Percentiles rank a stretch among this genome's conserved stretches.
These are phyloP conservation scores for Cercospora canescens DNA, from an alignment of 2,329 filamentous ascomycete genomes.

Conservation along the genomic window DNA sequence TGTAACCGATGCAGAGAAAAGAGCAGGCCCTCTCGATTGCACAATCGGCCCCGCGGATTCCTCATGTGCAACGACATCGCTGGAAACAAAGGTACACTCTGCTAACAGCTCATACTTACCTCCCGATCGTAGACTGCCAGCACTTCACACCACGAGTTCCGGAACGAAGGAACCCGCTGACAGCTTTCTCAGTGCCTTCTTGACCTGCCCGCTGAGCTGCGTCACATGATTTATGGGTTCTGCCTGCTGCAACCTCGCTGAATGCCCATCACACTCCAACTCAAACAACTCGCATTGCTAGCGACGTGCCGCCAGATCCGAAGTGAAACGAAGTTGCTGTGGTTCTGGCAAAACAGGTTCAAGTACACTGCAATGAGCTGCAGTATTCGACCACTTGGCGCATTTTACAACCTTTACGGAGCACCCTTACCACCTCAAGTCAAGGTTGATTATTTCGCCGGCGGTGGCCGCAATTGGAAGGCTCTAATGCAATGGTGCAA, in stretches of 20 bases:
- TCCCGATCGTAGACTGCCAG: too few relatives aligned
- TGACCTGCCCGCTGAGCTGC: not conserved
- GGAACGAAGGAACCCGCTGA: not conserved
- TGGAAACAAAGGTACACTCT: not conserved
- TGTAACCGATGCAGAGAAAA: not conserved
- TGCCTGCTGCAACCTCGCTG: not conserved
- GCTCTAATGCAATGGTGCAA: not conserved
- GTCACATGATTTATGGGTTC: not conserved
- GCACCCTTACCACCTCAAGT: not conserved
- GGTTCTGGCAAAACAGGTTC: not conserved
- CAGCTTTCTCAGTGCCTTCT: not conserved
- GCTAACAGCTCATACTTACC: too few relatives aligned
- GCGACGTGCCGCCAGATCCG: slow-evolving; percentile 7
- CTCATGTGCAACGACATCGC: not conserved
- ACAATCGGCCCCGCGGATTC: not conserved
- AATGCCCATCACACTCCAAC: not conserved
- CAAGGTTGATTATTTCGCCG: not conserved
- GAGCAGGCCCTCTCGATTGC: not conserved
- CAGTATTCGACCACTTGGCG: not conserved
- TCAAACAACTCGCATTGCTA: not conserved
- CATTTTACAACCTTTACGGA: not conserved
- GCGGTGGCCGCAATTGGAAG: not conserved
- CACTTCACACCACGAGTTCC: not conserved
- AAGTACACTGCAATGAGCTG: not conserved
- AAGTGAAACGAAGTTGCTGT: not conserved